These are phyloP conservation scores for Neofusicoccum umdonicola DNA, from an alignment of 2,329 filamentous ascomycete genomes.

Conservation along the genomic window DNA sequence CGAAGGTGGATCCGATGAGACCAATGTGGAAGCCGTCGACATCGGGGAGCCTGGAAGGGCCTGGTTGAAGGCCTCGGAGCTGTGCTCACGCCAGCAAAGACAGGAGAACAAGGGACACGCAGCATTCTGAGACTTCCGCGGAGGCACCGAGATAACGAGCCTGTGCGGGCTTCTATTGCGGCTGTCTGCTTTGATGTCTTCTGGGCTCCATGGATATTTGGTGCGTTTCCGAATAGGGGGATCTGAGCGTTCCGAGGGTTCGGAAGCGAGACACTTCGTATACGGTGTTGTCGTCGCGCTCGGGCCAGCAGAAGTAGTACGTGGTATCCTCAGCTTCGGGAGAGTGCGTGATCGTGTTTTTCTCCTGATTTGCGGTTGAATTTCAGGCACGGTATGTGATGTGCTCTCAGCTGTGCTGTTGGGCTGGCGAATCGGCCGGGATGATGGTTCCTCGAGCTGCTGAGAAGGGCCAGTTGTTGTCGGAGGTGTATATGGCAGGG, in stretches of 20 bases:
- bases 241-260: not conserved
- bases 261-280: not conserved
- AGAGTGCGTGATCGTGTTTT: not conserved
- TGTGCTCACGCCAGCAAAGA: slow-evolving; percentile 3
- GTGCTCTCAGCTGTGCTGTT: not conserved
- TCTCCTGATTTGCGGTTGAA: not conserved
- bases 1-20: not conserved
- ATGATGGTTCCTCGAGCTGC: no score
- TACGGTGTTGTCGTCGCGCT: not conserved
- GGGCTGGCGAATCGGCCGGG: no score
- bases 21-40: not conserved
- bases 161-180: not conserved
- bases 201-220: not conserved
- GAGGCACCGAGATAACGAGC: not conserved
- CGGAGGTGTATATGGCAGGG: not conserved
- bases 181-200: not conserved
- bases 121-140: not conserved
- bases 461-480: no score
- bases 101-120: not conserved
- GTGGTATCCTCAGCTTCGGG: not conserved
- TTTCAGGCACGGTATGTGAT: not conserved
- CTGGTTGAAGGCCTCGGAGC: not conserved
- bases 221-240: not conserved
- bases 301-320: not conserved
- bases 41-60: not conserved